Evolutionary conservation across 176 grass and related monocot species (phyloP), one percentile per base, ranked within the genome.

Genomic region (Typha latifolia): DNA sequence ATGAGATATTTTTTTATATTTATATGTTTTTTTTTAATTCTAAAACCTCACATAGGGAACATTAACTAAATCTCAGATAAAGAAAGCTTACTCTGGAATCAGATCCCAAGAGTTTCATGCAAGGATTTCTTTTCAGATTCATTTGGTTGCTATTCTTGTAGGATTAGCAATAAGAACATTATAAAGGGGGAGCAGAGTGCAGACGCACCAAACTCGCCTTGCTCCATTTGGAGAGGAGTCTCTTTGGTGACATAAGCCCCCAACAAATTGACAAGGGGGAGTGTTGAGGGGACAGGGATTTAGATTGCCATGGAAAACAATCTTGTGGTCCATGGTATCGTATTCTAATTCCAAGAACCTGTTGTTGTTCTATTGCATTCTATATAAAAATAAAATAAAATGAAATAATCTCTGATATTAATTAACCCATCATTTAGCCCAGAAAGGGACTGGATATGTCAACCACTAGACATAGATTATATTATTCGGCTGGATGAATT

Each of bases 141-240:
- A 80, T 84, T 88, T 66, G 76, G 20, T 49, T 32, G 72, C 77
- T 84, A 74, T 84, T 82, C 72, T 26, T 20, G 64, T 69, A 64
- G 81, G 77, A 87, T 77, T 80, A 66, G 68, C 76, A 69, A 80
- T 59, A 78, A 68, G 31, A 69, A 69, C 16, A 69, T 47, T 50
- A 18, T 11, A 69, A 69, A 69, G 48, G 53, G 53, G 53, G 6
- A 57, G 53, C 53, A 22, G 2, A 9, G 20, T 57, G 53, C n/a
- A 10, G 53, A 10, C 53, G 18, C 16, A 57, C 53, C 16, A 8
- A 56, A 70, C 51, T 74, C 51, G 68, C 43, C 19, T 29, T 29
- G 27, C 2, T 29, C 27, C 27, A 29, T 29, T 29, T 70, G 68
- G 22, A 77, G 16, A 76, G 68, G 69, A 63, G 73, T 74, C 69